Evolutionary conservation across 371 early-diverging fungal genomes (phyloP).

Genomic region (Apophysomyces trapeziformis): DNA sequence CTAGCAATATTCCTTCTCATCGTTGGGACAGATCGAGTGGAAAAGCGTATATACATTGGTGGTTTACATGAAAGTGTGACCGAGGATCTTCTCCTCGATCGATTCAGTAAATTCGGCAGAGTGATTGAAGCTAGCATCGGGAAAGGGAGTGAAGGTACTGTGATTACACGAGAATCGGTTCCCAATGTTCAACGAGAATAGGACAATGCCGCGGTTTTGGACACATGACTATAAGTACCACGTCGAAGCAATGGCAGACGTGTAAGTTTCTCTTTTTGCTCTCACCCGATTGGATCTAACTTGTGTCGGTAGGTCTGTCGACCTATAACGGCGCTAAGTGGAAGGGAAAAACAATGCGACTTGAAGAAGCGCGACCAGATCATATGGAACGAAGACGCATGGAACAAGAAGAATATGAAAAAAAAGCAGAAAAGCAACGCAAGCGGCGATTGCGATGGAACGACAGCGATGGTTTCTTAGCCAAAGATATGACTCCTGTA

Average conservation of each 20-base stretch:
- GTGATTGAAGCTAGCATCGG: slow-evolving; percentile 58
- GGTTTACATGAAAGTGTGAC: slow-evolving; percentile 69
- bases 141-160: slow-evolving; percentile 39
- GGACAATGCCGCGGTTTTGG: slow-evolving; percentile 77
- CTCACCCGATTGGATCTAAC: slow-evolving; percentile 33
- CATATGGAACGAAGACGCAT: slow-evolving; percentile 58
- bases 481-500: slow-evolving; percentile 74
- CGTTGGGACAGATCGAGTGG: slow-evolving; percentile 20
- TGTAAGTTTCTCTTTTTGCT: slow-evolving; percentile 45
- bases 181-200: slow-evolving; percentile 13
- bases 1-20: background rate
- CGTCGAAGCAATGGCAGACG: slow-evolving; percentile 64
- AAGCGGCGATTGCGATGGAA: slow-evolving; percentile 34
- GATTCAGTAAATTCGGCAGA: slow-evolving; percentile 76
- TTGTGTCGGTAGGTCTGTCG: slow-evolving; percentile 49
- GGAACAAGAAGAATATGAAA: slow-evolving; percentile 31
- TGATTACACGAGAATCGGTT: background rate
- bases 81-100: slow-evolving; percentile 58
- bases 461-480: slow-evolving; percentile 40
- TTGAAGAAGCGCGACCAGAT: slow-evolving; percentile 82
- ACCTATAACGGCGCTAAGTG: slow-evolving; percentile 85
- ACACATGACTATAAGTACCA: slow-evolving; percentile 70
- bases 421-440: slow-evolving; percentile 24
- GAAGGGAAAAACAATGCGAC: slow-evolving; percentile 76
- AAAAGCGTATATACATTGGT: slow-evolving; percentile 77